These are phyloP conservation scores for Sporothrix curviconia DNA, from an alignment of 2,329 filamentous ascomycete species.

Conservation along the genomic window DNA sequence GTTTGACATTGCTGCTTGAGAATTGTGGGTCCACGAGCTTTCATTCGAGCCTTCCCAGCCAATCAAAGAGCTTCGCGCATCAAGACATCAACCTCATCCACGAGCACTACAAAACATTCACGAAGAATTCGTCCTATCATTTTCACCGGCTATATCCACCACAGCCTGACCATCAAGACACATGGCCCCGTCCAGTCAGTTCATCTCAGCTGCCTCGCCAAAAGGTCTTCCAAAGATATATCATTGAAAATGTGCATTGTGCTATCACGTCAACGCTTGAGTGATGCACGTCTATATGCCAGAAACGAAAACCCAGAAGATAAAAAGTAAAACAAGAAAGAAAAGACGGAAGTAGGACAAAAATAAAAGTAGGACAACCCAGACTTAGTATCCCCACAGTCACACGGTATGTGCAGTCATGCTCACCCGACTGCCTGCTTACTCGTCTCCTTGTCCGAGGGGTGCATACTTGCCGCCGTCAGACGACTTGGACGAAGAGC, in stretches of 20 bases:
- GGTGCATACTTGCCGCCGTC: slow-evolving; percentile 34
- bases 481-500: slow-evolving; percentile 27
- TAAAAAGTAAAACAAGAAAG: background rate
- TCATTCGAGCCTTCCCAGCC: background rate
- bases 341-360: background rate
- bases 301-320: background rate
- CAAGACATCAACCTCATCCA: background rate
- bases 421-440: background rate
- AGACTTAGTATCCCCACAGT: background rate
- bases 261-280: background rate
- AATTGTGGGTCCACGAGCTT: background rate
- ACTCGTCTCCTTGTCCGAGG: slow-evolving; percentile 36
- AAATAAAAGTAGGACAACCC: background rate
- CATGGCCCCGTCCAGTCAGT: too few species aligned
- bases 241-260: background rate
- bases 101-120: background rate
- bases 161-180: too few species aligned
- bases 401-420: background rate
- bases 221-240: background rate
- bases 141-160: too few species aligned
- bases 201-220: too few species aligned
- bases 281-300: slow-evolving; percentile 2
- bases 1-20: too few species aligned
- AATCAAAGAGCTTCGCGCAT: background rate
- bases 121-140: too few species aligned